Conservation (phyloP, 768 basidiomycete genomes). For the Cyclocybe aegerita region DNA sequence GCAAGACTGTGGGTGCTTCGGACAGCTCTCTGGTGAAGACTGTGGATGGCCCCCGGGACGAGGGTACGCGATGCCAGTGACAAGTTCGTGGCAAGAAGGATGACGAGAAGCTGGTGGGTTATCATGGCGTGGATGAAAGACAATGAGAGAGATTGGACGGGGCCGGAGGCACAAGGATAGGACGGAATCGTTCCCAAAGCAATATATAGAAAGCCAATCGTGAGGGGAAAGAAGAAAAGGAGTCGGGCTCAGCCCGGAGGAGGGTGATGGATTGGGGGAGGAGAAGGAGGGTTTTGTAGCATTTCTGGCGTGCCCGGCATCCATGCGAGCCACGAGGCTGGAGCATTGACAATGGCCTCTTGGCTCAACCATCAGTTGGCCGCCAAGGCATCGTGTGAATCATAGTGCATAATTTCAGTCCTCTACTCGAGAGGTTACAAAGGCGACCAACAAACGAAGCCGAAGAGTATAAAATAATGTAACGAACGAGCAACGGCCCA, state of each 20-base stretch:
- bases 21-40: conserved; percentile 53
- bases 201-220: background rate
- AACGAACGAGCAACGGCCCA: background rate
- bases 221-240: background rate
- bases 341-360: conserved; percentile 3
- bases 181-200: background rate
- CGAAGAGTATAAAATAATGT: conserved; percentile 3
- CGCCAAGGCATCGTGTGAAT: background rate
- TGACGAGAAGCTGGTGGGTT: conserved; percentile 29
- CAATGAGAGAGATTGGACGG: conserved; percentile 23
- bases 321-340: conserved; percentile 13
- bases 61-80: conserved; percentile 26
- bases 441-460: background rate
- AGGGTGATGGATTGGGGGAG: background rate
- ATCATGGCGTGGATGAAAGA: conserved; percentile 21
- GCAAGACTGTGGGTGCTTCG: conserved; percentile 63
- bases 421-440: too few species aligned
- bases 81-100: conserved; percentile 34
- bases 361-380: background rate
- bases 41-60: conserved; percentile 41
- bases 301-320: background rate
- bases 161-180: background rate
- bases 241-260: conserved; percentile 20
- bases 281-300: conserved; percentile 1
- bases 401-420: too few species aligned